These are phyloP conservation scores for Azolla pinnata DNA, from an alignment of 75 land plant species.

Conservation along the genomic window DNA sequence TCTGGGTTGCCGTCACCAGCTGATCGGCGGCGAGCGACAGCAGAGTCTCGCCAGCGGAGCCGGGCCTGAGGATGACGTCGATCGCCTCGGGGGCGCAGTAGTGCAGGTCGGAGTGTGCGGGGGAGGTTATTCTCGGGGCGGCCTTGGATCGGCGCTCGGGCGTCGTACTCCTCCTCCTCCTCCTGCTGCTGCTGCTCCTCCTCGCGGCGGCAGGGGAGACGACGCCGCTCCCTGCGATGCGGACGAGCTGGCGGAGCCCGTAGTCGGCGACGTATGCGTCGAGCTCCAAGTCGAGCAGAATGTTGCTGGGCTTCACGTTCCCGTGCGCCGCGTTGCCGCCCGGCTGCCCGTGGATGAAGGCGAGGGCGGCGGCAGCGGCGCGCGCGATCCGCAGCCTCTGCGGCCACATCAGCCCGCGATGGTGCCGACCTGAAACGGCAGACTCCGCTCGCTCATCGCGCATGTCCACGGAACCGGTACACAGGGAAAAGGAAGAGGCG, in stretches of 20 bases:
- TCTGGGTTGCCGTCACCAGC: slow-evolving; percentile 46
- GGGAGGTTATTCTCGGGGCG: slow-evolving; percentile 17
- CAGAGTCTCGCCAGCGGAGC: too few species aligned
- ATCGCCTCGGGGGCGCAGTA: slow-evolving; percentile 66
- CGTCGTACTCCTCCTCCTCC: slow-evolving; percentile 4
- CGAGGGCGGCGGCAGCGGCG: slow-evolving; percentile 67
- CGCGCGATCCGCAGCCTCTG: slow-evolving; percentile 47
- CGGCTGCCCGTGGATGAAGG: slow-evolving; percentile 71
- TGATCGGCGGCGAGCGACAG: too few species aligned
- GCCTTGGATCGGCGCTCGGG: slow-evolving; percentile 22
- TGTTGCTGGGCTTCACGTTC: slow-evolving; percentile 77
- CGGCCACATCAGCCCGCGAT: too few species aligned
- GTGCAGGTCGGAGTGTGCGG: slow-evolving; percentile 26
- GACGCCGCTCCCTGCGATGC: slow-evolving; percentile 26
- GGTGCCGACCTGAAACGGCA: too few species aligned
- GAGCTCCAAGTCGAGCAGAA: slow-evolving; percentile 61
- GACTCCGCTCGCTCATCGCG: slow-evolving; percentile 2
- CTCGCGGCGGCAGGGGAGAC: slow-evolving; percentile 26
- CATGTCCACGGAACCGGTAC: background rate
- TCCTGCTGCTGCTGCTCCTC: slow-evolving; percentile 31
- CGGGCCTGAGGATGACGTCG: too few species aligned
- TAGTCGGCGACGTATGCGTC: slow-evolving; percentile 62
- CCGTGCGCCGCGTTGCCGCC: slow-evolving; percentile 73
- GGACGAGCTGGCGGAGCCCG: slow-evolving; percentile 45
- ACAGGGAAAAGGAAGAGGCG: background rate